Percentiles rank a stretch among this genome's conserved stretches.
phyloP scores from a whole-genome alignment of 2,329 filamentous ascomycete genomes.

The Fusarium anthophilum region DNA sequence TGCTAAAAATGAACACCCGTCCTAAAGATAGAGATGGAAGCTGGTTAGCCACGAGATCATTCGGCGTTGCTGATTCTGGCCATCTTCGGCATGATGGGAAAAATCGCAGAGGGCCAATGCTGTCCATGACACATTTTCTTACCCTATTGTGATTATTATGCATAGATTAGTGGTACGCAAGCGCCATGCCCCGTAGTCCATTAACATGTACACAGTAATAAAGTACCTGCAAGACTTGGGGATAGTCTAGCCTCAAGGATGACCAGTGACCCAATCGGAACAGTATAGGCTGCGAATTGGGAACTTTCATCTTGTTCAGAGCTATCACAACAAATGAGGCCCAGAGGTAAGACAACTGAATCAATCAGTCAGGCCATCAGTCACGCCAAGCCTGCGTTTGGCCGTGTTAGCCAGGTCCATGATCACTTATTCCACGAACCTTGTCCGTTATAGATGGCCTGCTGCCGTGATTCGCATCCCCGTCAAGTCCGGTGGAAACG shows the following conservation, averaged over 20 bases:
- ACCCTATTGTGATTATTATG: not conserved
- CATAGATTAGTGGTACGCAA: not conserved
- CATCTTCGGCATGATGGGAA: not conserved
- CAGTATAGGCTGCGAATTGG: not conserved
- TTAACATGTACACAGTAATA: not conserved
- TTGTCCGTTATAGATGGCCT: constrained; percentile 17
- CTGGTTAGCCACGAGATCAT: constrained; percentile 1
- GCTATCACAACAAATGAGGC: not conserved
- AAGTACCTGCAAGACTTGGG: not conserved
- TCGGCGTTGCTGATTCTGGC: not conserved
- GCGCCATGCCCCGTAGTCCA: not conserved
- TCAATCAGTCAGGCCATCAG: constrained; percentile 23
- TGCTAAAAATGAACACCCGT: constrained; percentile 39
- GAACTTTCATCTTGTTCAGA: not conserved
- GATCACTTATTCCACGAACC: not conserved
- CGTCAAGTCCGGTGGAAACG: constrained; percentile 36
- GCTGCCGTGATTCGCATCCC: constrained; percentile 21
- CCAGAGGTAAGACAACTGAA: constrained; percentile 6
- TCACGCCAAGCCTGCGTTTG: constrained; percentile 23
- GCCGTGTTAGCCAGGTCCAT: constrained; percentile 13
- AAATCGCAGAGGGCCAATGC: not conserved
- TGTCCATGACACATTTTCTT: not conserved
- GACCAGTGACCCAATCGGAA: not conserved
- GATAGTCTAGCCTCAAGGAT: not conserved
- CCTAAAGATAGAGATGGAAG: constrained; percentile 1